These are phyloP conservation scores for Picea abies DNA, from an alignment of 83 land plant species.

Conservation along the genomic window DNA sequence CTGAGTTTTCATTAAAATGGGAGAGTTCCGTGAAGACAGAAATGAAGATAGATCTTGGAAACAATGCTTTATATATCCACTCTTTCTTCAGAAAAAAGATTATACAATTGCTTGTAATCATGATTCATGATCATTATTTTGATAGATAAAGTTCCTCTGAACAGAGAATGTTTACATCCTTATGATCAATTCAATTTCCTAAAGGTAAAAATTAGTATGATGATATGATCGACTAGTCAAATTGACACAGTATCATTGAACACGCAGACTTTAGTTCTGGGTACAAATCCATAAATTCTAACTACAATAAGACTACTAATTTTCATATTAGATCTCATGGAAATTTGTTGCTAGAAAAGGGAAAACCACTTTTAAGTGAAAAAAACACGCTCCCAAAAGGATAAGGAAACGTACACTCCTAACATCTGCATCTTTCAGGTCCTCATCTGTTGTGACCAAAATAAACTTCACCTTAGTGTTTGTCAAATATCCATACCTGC, in stretches of 20 bases:
- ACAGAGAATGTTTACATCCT: not conserved
- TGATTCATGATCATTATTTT: no score
- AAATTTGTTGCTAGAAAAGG: not conserved
- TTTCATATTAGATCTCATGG: not conserved
- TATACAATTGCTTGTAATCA: no score
- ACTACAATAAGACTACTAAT: not conserved
- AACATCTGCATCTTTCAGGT: conserved; percentile 91
- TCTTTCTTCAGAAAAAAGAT: no score
- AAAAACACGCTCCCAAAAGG: not conserved
- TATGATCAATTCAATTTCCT: not conserved
- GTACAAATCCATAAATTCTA: not conserved
- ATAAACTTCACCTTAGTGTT: conserved; percentile 96
- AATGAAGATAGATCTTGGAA: no score
- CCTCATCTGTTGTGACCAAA: conserved; percentile 93
- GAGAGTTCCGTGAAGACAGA: no score
- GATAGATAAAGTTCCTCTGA: not conserved
- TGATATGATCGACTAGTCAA: no score
- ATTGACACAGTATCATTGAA: no score
- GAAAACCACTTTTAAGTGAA: not conserved
- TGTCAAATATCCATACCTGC: conserved; percentile 95
- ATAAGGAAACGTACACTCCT: conserved; percentile 70
- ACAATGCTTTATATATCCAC: no score
- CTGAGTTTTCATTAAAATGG: no score
- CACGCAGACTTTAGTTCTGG: no score
- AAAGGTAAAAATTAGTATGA: not conserved